Evolutionary conservation across 2,329 filamentous ascomycete genomes (phyloP).

Genomic region (Colletotrichum neosansevieriae): DNA sequence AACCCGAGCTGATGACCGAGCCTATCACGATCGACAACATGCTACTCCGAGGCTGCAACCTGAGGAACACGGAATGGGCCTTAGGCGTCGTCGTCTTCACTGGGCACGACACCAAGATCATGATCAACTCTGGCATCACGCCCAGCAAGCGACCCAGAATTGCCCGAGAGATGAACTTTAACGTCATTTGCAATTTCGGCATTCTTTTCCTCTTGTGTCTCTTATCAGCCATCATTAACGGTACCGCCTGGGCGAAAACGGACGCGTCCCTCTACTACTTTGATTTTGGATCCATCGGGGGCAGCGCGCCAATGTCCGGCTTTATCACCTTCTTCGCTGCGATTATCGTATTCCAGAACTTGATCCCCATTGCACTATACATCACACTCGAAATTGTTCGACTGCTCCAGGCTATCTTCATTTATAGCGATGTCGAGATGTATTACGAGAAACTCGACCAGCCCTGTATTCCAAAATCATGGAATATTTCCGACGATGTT

Average conservation of each 20-base stretch:
- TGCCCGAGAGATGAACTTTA: constrained; percentile 94
- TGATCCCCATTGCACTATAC: constrained; percentile 98
- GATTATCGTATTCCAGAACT: constrained; percentile 95
- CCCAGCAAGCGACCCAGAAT: constrained; percentile 94
- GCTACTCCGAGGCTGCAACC: constrained; percentile 89
- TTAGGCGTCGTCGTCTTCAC: constrained; percentile 94
- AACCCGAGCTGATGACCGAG: constrained; percentile 85
- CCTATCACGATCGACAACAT: constrained; percentile 96
- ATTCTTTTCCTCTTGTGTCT: constrained; percentile 92
- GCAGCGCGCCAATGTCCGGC: constrained; percentile 80
- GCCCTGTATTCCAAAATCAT: constrained; percentile 95
- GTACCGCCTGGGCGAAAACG: constrained; percentile 80
- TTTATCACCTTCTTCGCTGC: constrained; percentile 98
- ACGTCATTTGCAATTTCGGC: constrained; percentile 95
- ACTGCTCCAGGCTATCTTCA: constrained; percentile 94
- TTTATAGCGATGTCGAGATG: constrained; percentile 96
- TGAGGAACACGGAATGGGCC: constrained; percentile 96
- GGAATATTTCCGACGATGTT: constrained; percentile 98
- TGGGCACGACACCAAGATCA: constrained; percentile 97
- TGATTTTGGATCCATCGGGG: constrained; percentile 86
- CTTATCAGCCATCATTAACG: constrained; percentile 85
- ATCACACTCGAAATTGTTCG: constrained; percentile 97
- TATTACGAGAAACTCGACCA: constrained; percentile 96
- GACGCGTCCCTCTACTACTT: constrained; percentile 84
- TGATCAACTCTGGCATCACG: constrained; percentile 97